phyloP scores from a whole-genome alignment of 139 green algal genomes.

The Chlamydomonas applanata region DNA sequence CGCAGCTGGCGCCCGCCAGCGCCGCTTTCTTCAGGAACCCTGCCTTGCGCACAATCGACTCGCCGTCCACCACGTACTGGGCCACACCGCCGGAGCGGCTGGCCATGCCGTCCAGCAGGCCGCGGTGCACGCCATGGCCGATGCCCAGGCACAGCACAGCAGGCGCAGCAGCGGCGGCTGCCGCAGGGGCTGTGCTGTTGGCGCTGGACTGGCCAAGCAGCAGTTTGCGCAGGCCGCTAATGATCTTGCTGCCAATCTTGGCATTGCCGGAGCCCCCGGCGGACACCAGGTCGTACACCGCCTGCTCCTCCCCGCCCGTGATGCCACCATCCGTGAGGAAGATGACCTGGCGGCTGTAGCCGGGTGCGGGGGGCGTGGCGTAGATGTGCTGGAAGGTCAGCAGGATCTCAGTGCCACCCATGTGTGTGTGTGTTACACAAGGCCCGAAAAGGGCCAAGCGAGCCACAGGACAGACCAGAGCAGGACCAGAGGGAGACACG shows the following conservation, averaged over 20 bases:
- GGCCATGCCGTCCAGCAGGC: conserved; percentile 36
- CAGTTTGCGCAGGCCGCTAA: background rate
- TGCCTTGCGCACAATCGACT: conserved; percentile 30
- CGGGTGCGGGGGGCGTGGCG: background rate
- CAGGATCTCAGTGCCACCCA: conserved; percentile 45
- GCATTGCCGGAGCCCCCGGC: no score
- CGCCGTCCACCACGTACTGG: conserved; percentile 38
- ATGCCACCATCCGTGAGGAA: conserved; percentile 48
- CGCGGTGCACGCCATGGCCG: conserved; percentile 37
- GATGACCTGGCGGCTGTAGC: conserved; percentile 29
- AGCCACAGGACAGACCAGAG: no score
- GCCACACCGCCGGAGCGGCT: conserved; percentile 8
- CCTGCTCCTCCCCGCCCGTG: conserved; percentile 13
- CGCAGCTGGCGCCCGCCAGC: background rate
- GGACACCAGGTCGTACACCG: conserved; percentile 13
- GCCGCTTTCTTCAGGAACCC: conserved; percentile 27
- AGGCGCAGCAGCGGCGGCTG: background rate
- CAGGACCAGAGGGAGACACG: no score
- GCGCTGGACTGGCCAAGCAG: background rate
- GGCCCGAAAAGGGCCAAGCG: no score
- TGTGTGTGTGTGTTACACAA: no score
- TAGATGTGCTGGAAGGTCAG: conserved; percentile 20
- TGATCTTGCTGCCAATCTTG: background rate
- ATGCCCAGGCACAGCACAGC: conserved; percentile 37
- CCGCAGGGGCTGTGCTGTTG: background rate